Evolutionary conservation across 2,329 filamentous ascomycete species (phyloP).

Genomic region (Venturia carpophila): DNA sequence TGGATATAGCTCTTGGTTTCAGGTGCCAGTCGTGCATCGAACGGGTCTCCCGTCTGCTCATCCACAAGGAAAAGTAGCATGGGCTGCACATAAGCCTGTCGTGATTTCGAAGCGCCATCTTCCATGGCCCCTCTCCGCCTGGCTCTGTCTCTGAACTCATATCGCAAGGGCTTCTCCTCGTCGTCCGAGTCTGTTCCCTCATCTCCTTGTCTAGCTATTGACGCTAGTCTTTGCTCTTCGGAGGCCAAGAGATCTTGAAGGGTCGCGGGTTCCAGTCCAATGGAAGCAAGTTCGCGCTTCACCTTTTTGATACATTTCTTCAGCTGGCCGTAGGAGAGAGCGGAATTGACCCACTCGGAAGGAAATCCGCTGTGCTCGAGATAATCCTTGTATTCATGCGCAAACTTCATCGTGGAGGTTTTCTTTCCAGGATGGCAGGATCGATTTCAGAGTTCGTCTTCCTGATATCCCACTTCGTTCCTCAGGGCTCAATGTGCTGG

Average conservation of each 20-base stretch:
- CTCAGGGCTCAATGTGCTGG: background rate
- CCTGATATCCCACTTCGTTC: background rate
- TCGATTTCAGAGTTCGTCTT: background rate
- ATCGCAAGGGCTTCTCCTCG: constrained; percentile 30
- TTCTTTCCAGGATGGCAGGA: background rate
- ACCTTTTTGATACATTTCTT: constrained; percentile 87
- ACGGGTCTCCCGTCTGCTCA: constrained; percentile 55
- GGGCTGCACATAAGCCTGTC: constrained; percentile 44
- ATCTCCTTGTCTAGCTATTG: constrained; percentile 16
- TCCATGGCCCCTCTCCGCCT: constrained; percentile 19
- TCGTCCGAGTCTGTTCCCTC: constrained; percentile 12
- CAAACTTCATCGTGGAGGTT: constrained; percentile 76
- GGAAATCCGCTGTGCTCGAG: constrained; percentile 69
- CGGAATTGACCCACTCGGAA: constrained; percentile 59
- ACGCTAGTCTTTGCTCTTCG: constrained; percentile 7
- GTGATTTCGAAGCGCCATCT: background rate
- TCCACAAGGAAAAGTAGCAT: constrained; percentile 64
- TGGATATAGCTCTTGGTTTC: constrained; percentile 57
- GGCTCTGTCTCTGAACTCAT: constrained; percentile 25
- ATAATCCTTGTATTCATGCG: constrained; percentile 64
- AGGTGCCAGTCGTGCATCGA: constrained; percentile 60
- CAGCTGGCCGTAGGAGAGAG: constrained; percentile 74
- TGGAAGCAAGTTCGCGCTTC: constrained; percentile 57
- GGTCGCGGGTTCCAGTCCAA: constrained; percentile 66
- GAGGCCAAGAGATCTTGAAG: constrained; percentile 55